Evolutionary conservation across 2,329 filamentous ascomycete genomes (phyloP).

Genomic region (Didymella sp.): DNA sequence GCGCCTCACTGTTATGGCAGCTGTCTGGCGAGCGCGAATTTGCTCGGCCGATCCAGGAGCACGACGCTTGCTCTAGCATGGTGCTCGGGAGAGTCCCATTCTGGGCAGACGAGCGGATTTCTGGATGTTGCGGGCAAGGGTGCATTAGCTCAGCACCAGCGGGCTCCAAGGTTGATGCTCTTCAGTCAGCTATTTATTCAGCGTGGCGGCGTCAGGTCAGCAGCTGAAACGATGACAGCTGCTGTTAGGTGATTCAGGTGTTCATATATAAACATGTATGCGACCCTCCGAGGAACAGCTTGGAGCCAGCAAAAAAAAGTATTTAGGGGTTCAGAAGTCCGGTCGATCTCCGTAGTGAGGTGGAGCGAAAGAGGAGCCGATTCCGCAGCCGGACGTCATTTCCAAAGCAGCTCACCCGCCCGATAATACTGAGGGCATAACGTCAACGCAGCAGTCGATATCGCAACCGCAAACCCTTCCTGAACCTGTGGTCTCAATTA

Average conservation of each 20-base stretch:
- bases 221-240: constrained; percentile 15
- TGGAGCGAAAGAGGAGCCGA: constrained; percentile 30
- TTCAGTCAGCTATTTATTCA: constrained; percentile 21
- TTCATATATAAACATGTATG: neutral
- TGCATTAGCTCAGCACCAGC: constrained; percentile 9
- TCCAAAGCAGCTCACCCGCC: constrained; percentile 24
- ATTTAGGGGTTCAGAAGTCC: constrained; percentile 12
- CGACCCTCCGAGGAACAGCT: neutral
- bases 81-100: constrained; percentile 3
- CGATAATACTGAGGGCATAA: constrained; percentile 12
- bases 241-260: constrained; percentile 16
- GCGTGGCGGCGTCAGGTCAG: constrained; percentile 24
- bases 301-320: constrained; percentile 6
- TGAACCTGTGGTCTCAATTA: constrained; percentile 12
- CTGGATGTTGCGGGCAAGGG: constrained; percentile 7
- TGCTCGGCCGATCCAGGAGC: constrained; percentile 11
- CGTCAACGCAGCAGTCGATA: constrained; percentile 14
- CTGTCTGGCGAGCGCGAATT: neutral
- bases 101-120: constrained; percentile 9
- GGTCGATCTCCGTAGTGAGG: constrained; percentile 7
- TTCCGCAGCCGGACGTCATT: constrained; percentile 15
- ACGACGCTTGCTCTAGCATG: constrained; percentile 5
- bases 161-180: constrained; percentile 7
- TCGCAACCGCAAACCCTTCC: constrained; percentile 23
- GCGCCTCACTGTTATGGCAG: constrained; percentile 10